Percentiles rank a stretch among this genome's conserved stretches.
Conservation (phyloP, 2,329 filamentous ascomycete genomes). For the Neofusicoccum sp. region DNA sequence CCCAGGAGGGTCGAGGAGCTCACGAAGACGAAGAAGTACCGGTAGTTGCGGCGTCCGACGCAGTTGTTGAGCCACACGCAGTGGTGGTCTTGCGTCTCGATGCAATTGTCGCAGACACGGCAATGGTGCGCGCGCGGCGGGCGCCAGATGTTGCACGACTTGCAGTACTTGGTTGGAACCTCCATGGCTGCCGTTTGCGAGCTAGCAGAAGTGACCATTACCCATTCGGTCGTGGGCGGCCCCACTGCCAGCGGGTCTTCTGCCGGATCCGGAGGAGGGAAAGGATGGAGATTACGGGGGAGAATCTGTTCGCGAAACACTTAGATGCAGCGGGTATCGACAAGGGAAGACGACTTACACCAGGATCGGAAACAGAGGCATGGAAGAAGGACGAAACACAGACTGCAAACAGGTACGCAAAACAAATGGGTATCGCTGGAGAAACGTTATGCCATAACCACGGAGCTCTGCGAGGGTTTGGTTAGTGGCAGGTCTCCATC, state of each 20-base stretch:
- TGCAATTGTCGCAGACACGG: constrained; percentile 92
- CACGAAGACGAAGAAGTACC: constrained; percentile 94
- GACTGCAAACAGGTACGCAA: constrained; percentile 87
- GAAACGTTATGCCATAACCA: constrained; percentile 86
- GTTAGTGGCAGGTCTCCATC: constrained; percentile 21
- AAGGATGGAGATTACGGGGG: constrained; percentile 85
- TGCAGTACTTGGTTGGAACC: constrained; percentile 96
- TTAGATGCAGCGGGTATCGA: neutral
- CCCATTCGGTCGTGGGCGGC: constrained; percentile 90
- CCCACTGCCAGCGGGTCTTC: constrained; percentile 80
- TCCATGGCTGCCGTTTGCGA: constrained; percentile 84
- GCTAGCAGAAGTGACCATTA: constrained; percentile 78
- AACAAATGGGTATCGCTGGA: constrained; percentile 82
- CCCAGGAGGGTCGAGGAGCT: constrained; percentile 73
- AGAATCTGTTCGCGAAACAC: constrained; percentile 62
- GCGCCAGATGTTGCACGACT: constrained; percentile 95
- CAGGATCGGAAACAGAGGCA: constrained; percentile 87
- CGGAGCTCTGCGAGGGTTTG: constrained; percentile 54
- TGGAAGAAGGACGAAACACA: constrained; percentile 93
- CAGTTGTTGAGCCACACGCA: constrained; percentile 99
- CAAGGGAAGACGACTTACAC: constrained; percentile 59
- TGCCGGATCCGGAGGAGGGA: constrained; percentile 71
- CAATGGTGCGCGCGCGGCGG: constrained; percentile 95
- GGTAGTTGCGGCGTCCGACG: constrained; percentile 93
- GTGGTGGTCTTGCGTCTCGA: constrained; percentile 96